Percentiles rank a stretch among this genome's conserved stretches.
phyloP scores from a whole-genome alignment of 768 basidiomycete genomes.

The Lentinula edodes region DNA sequence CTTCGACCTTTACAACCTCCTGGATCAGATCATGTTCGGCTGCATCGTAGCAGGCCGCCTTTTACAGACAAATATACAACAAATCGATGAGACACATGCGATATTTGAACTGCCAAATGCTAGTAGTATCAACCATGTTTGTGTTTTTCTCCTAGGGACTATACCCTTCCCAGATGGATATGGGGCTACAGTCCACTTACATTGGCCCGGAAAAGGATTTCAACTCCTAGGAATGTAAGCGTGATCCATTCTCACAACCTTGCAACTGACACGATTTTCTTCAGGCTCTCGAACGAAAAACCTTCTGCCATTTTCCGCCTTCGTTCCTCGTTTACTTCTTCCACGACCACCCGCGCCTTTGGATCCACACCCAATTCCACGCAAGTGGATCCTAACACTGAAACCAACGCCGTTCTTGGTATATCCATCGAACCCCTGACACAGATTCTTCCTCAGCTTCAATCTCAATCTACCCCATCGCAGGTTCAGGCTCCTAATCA shows the following conservation, averaged over 20 bases:
- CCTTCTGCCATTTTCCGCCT: constrained; percentile 87
- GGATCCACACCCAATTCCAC: constrained; percentile 23
- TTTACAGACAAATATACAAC: constrained; percentile 74
- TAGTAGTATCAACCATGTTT: constrained; percentile 75
- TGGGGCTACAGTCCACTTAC: constrained; percentile 80
- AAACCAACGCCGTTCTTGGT: constrained; percentile 71
- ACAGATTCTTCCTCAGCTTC: constrained; percentile 54
- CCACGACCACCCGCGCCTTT: constrained; percentile 33
- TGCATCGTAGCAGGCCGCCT: constrained; percentile 75
- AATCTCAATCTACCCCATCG: constrained; percentile 30
- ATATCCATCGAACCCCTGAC: constrained; percentile 73
- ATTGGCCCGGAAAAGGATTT: constrained; percentile 84
- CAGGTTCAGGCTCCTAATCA: constrained; percentile 15
- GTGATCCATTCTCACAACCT: neutral
- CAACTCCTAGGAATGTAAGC: constrained; percentile 81
- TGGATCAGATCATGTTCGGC: constrained; percentile 54
- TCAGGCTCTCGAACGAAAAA: constrained; percentile 84
- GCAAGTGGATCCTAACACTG: constrained; percentile 31
- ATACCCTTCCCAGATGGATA: constrained; percentile 82
- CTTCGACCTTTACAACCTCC: neutral
- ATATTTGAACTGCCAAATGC: constrained; percentile 70
- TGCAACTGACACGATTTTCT: no score
- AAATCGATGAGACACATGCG: constrained; percentile 81
- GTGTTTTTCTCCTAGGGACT: constrained; percentile 78
- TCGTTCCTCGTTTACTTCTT: constrained; percentile 52